Conservation (phyloP, 2,329 filamentous ascomycete genomes). For the Cordyceps cicadae region DNA sequence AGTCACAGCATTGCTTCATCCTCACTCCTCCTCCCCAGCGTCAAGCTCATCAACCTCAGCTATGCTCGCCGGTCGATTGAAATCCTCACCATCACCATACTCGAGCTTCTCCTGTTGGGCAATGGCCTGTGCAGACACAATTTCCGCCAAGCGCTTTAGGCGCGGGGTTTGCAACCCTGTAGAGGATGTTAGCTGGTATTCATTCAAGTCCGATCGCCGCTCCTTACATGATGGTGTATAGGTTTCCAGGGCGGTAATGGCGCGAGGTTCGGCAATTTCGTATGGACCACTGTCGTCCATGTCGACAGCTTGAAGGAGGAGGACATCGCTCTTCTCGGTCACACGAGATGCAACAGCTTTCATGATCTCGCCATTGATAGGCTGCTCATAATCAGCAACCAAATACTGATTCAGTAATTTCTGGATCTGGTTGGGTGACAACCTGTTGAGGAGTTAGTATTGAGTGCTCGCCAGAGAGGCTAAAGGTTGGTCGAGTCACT, state of each 20-base stretch:
- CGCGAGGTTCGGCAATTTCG: slow-evolving; percentile 92
- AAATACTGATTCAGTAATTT: slow-evolving; percentile 98
- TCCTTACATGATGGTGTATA: slow-evolving; percentile 92
- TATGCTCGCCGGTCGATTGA: slow-evolving; percentile 43
- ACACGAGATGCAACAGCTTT: slow-evolving; percentile 96
- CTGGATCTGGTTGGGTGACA: slow-evolving; percentile 97
- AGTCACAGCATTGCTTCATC: not conserved
- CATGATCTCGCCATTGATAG: slow-evolving; percentile 99
- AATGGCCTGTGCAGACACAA: slow-evolving; percentile 92
- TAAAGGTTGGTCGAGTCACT: slow-evolving; percentile 31
- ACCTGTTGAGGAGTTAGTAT: slow-evolving; percentile 41
- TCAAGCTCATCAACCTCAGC: slow-evolving; percentile 43
- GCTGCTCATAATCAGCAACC: slow-evolving; percentile 97
- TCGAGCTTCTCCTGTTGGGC: slow-evolving; percentile 87
- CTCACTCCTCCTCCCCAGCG: slow-evolving; percentile 19
- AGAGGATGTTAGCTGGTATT: not conserved
- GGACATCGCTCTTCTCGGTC: slow-evolving; percentile 95
- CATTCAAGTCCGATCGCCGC: not conserved
- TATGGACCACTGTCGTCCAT: slow-evolving; percentile 99
- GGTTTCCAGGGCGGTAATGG: slow-evolving; percentile 92
- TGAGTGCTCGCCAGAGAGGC: not conserved
- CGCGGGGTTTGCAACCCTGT: slow-evolving; percentile 91
- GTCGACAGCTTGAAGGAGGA: slow-evolving; percentile 87
- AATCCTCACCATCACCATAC: slow-evolving; percentile 35
- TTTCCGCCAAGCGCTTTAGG: slow-evolving; percentile 93